Evolutionary conservation across 2,329 filamentous ascomycete species (phyloP), one percentile per base, ranked within the genome.

Genomic region (Westerdykella ornata): DNA sequence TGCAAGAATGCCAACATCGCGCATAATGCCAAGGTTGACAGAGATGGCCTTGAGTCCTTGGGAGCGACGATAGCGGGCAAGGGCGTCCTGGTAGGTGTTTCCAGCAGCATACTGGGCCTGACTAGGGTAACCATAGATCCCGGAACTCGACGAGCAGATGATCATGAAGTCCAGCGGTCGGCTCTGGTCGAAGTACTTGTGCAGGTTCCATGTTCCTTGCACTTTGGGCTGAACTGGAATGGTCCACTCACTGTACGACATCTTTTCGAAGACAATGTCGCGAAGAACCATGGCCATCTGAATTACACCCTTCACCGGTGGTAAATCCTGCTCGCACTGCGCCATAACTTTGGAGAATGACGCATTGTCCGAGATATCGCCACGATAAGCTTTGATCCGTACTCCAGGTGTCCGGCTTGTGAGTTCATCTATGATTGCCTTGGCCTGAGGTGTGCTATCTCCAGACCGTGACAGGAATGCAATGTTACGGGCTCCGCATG

Each of bases 131-230:
- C 51, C 51, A 11, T 46, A 5, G 12, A 46, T 41, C 1, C 39
- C 51, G 11, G 43, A 35, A 2, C 40, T 33, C 3, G 49, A 52
- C 11, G 42, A 44, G 1, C 37, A 34, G 14, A 51, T 34, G 26
- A 53, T 16, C 18, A 48, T 46, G 31, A 50, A 50, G 7, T 30
- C 34, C 14, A 44, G 42, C 22, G 56, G 47, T 38, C 53, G 39
- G 3, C 8, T 9, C 8, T 7, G 12, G n/a, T n/a, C n/a, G 7
- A 26, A 26, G 17, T 5, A 12, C 20, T 39, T 18, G 28, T 57
- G 53, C 0, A 68, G 44, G 16, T 61, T 59, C 37, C 56, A 52
- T 0, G 60, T 57, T 1, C 66, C 66, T 9, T 48, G 41, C 12
- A 70, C 47, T 42, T 70, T 70, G 11, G 54, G 48, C 0, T 32